Evolutionary conservation across 352 stramenopile species (phyloP), one percentile per base, ranked within the genome.

Genomic region (Phytophthora agathidicida): DNA sequence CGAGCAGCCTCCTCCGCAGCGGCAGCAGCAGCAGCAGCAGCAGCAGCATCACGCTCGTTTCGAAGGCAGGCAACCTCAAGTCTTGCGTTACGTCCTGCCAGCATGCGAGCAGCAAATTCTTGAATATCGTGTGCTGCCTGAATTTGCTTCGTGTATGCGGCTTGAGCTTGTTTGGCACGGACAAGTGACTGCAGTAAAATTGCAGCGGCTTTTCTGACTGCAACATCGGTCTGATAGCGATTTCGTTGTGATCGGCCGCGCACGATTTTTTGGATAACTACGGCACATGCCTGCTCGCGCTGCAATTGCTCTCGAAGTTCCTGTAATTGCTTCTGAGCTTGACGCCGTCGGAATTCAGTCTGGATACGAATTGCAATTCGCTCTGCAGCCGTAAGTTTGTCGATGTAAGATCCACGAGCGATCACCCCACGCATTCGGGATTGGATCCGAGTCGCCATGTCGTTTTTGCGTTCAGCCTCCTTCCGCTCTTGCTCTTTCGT

Each of bases 371-470:
- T 48, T 0, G 70, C 75, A 30, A 85, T 69, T 17, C 43, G 23
- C 24, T 62, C 50, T 1, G 73, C 70, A 26, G 60, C 64, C 16
- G 62, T 41, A 14, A 64, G 10, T 30, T 67, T 70, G 7, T 57
- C 44, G 30, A 5, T 54, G 48, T 82, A 86, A 3, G 19, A 43
- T 17, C 60, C 35, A 5, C 74, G 76, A n/a, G 73, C 76, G 11
- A 73, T 51, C 3, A 55, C 65, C 8, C 76, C 73, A 42, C 76
- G 71, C n/a, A 71, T 50, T 20, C 47, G 41, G 6, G 64, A 75
- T 37, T 86, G 75, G 55, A 88, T 82, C 3, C 60, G 61, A 27
- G 57, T 63, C 5, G 68, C 77, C 77, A 88, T 82, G 2, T 74
- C 48, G 24, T 73, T 71, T 32, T 80, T 73, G 0, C 54, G 60